Conservation (phyloP, 495 filamentous ascomycete genomes). For the Penicillium parvum region DNA sequence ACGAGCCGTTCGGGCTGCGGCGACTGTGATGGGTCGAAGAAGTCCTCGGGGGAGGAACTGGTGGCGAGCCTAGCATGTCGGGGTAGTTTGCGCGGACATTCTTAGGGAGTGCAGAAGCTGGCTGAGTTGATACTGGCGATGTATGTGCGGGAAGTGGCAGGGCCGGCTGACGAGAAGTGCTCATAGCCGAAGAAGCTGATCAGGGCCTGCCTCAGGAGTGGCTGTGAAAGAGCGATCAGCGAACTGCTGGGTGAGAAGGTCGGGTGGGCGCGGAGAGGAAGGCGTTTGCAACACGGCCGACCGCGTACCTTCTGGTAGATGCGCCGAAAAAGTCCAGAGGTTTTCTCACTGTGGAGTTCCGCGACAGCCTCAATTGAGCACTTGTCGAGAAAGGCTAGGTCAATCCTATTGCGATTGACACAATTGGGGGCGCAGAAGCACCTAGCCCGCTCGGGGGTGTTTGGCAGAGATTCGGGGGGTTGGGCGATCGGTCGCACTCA, state of each 20-base stretch:
- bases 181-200: constrained; percentile 45
- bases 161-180: constrained; percentile 34
- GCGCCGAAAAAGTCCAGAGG: constrained; percentile 11
- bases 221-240: constrained; percentile 29
- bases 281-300: constrained; percentile 12
- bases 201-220: constrained; percentile 25
- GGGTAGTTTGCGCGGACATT: constrained; percentile 33
- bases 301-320: constrained; percentile 21
- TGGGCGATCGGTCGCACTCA: constrained; percentile 30
- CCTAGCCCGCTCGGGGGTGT: constrained; percentile 21
- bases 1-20: constrained; percentile 30
- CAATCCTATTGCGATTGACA: constrained; percentile 10
- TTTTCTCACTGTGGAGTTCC: constrained; percentile 9
- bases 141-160: constrained; percentile 33
- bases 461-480: constrained; percentile 14
- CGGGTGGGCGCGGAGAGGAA: constrained; percentile 3
- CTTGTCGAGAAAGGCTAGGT: constrained; percentile 4
- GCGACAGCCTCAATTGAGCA: constrained; percentile 8
- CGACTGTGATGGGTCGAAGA: constrained; percentile 41
- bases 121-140: constrained; percentile 26
- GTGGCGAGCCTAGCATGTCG: constrained; percentile 38
- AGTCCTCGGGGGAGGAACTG: constrained; percentile 41
- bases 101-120: constrained; percentile 26
- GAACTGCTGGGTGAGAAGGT: constrained; percentile 3
- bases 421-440: constrained; percentile 21